Evolutionary conservation across 2,329 filamentous ascomycete species (phyloP), one percentile per base, ranked within the genome.

Genomic region (Diaporthe nobilis): DNA sequence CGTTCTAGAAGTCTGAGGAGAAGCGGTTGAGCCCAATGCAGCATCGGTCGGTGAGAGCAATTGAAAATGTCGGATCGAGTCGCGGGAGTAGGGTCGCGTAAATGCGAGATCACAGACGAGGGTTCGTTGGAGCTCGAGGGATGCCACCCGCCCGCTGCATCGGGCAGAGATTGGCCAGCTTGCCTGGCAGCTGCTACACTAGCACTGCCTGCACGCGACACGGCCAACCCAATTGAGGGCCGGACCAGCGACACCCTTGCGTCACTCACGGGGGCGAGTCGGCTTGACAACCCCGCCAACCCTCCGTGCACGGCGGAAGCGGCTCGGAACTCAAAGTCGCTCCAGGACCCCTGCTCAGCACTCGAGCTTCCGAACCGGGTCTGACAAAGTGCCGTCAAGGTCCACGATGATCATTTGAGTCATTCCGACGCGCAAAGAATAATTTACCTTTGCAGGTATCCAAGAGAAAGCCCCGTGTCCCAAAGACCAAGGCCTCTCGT

Each of bases 1-100:
- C 31, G 73, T 75, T 75, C 73, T 51, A 63, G 65, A 71, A 47
- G 71, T 73, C 71, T 73, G 34, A 28, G 39, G 42, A n/a, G 65
- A 57, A 55, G 73, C 55, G 20, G 31, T 47, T 55, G 47, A 34
- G 65, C 47, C 47, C n/a, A 44, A 42, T 17, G 58, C 57, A 44
- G 71, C 13, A n/a, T 53, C 34, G 37, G 28, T 55, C 15, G 44
- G 71, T 44, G 71, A 65, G 57, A 25, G 47, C 71, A 47, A 37
- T 55, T 55, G 47, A 37, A 39, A 65, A 39, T 34, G 37, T 57
- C 31, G 47, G n/a, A 20, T 70, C 65, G 65, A 70, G 47, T 55
- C 65, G 65, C 65, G 34, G 34, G 65, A 31, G 49, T 22, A 70
- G 49, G 65, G 65, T 70, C 65, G 65, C 65, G 65, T 55, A 55